Evolutionary conservation across 192 early-diverging fungal species (phyloP).

Genomic region (Coemansia sp.): DNA sequence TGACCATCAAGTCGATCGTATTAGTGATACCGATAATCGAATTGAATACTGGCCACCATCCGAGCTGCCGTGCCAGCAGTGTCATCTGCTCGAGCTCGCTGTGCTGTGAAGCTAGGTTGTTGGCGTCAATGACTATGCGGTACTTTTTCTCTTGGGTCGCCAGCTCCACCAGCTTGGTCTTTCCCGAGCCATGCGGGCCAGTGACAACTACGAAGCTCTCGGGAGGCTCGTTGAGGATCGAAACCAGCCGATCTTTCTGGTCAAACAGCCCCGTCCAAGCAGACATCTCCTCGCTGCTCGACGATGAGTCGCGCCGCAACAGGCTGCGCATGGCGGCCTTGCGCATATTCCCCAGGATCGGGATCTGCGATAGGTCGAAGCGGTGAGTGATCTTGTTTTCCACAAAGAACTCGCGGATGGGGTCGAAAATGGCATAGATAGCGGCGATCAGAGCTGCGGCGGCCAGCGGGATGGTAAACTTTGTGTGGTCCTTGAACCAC

Average conservation of each 20-base stretch:
- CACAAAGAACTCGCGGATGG: conserved; percentile 88
- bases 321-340: conserved; percentile 37
- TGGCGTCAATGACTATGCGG: conserved; percentile 80
- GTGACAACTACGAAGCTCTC: conserved; percentile 85
- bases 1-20: conserved; percentile 81
- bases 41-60: conserved; percentile 91
- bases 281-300: conserved; percentile 17
- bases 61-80: conserved; percentile 80
- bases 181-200: conserved; percentile 87
- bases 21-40: conserved; percentile 72
- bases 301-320: conserved; percentile 24
- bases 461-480: conserved; percentile 74
- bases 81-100: conserved; percentile 76
- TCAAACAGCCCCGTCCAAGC: conserved; percentile 53
- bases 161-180: conserved; percentile 73
- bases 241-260: conserved; percentile 38
- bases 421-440: conserved; percentile 86
- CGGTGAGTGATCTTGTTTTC: conserved; percentile 81
- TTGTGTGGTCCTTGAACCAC: conserved; percentile 76
- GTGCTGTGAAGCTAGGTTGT: conserved; percentile 72
- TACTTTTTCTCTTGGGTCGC: conserved; percentile 68
- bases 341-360: conserved; percentile 40
- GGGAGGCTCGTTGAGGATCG: conserved; percentile 57
- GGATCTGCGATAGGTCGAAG: conserved; percentile 62
- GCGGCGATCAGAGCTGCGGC: conserved; percentile 73